Percentiles rank a stretch among this genome's conserved stretches.
phyloP scores from a whole-genome alignment of 352 stramenopile genomes.

The Phytophthora cryptogea region DNA sequence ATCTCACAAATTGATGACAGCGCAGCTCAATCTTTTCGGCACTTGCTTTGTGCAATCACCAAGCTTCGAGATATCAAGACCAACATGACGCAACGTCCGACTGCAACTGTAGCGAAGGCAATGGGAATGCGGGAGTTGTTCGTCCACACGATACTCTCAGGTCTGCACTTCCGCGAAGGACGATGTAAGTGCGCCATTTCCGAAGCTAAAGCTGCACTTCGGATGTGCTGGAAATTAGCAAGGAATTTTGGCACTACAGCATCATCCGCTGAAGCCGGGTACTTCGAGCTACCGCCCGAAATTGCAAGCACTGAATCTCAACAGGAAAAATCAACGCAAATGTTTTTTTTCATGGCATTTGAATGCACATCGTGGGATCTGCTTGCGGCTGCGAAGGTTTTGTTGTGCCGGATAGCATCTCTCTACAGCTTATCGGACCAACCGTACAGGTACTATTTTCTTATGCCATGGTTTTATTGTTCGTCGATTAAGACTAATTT shows the following conservation, averaged over 20 bases:
- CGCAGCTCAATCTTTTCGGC: slow-evolving; percentile 25
- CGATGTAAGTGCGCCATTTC: slow-evolving; percentile 43
- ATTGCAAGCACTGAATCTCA: slow-evolving; percentile 27
- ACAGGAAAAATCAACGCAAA: slow-evolving; percentile 21
- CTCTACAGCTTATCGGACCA: slow-evolving; percentile 58
- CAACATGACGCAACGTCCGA: slow-evolving; percentile 9
- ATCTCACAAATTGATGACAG: slow-evolving; percentile 7
- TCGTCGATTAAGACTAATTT: slow-evolving; percentile 4
- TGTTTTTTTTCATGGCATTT: slow-evolving; percentile 66
- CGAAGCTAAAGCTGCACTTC: slow-evolving; percentile 62
- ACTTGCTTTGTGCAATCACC: slow-evolving; percentile 31
- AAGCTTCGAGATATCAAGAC: slow-evolving; percentile 21
- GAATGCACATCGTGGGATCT: slow-evolving; percentile 80
- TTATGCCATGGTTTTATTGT: slow-evolving; percentile 5
- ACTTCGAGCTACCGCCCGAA: slow-evolving; percentile 49
- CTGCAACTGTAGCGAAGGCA: slow-evolving; percentile 32
- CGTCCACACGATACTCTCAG: slow-evolving; percentile 51
- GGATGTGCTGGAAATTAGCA: slow-evolving; percentile 70
- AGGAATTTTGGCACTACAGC: slow-evolving; percentile 42
- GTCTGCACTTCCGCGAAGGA: slow-evolving; percentile 61
- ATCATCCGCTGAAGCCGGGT: slow-evolving; percentile 11
- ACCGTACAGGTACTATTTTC: slow-evolving; percentile 46
- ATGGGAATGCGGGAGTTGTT: slow-evolving; percentile 59
- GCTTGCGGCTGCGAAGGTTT: slow-evolving; percentile 56
- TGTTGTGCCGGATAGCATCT: slow-evolving; percentile 61